Base-by-base conservation (phyloP, 352 stramenopile genomes). In the Phytophthora citrophthora region DNA sequence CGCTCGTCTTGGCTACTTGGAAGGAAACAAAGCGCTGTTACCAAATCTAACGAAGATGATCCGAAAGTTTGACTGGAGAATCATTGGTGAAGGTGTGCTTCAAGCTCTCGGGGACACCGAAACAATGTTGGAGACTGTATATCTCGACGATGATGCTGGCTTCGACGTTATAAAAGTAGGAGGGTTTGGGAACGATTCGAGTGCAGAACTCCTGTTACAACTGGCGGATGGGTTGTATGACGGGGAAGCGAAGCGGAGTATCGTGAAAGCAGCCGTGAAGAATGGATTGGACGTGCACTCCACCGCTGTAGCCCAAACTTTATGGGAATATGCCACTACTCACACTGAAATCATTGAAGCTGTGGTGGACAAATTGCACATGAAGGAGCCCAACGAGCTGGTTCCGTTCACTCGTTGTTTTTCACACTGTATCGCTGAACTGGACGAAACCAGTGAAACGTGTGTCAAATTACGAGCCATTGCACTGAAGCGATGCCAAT, bases 291-390 rank as follows among this genome's bases (percentile, higher is more conserved):
- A 10, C 11, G 26, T 29, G 26, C 26, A 2, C 26, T 40, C 20
- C 39, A 49, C 23, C 1, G 51, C 47, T 12, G 31, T 46, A 11
- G 5, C 46, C 20, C 36, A 39, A 2, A 39, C 40, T 11, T 11
- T 68, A 2, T 68, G 51, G 60, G 61, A 68, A 11, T 29, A 48
- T 15, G 39, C 34, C 36, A 51, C 55, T 8, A 4, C n/a, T 31
- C 20, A 50, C 26, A 41, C 51, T 7, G 24, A n/a, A 4, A 16
- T 20, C 1, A 31, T 68, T 39, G 6, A 41, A 5, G 16, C 9
- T 0, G n/a, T 62, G 8, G 24, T 45, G 6, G 20, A 24, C 3
- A 27, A 57, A 18, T 29, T 68, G 10, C 11, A 49, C 26, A 2
- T 29, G 11, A 54, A 39, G 15, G 13, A 58, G 1, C 45, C 60